Evolutionary conservation across 805 yeast species (phyloP), one percentile per base, ranked within the genome.

Genomic region (Suhomyces sp.): DNA sequence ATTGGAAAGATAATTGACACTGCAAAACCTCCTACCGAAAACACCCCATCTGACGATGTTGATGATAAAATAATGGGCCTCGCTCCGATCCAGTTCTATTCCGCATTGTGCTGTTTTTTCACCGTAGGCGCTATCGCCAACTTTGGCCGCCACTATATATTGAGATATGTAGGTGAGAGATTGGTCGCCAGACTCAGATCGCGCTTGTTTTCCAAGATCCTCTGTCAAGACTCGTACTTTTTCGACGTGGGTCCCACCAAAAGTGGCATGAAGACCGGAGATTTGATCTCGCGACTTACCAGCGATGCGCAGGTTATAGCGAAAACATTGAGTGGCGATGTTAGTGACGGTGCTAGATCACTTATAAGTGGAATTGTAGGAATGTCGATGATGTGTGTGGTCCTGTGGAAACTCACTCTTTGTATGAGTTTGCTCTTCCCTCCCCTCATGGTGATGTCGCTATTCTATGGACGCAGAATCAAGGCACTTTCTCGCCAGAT

Each of bases 281-380:
- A 93, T 65, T 75, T 93, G 61, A 90, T 93, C 43, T 89, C 97
- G 4, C 77, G 98, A 55, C 73, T 93, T 46, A 87, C 94, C 4
- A 86, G 89, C 41, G 98, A 93, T 66, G 87, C 97, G 0, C 89
- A 91, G 27, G 83, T 93, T 43, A 96, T 93, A 12, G 81, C 97
- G 6, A 83, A 86, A 61, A 84, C 97, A 0, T 82, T 93, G 17
- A 89, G 97, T 31, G 93, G 87, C 59, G 92, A 93, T 65, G 78
- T 93, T 21, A 86, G 94, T 52, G 97, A 93, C 65, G 98, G 98
- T n/a, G 78, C 91, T 35, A 75, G 97, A 52, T 85, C 97, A 0
- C 66, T 84, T 1, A 82, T 93, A 19, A 84, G 90, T 60, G 97
- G 97, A 1, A 75, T 81, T 45, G 96, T 89, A 40, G 98, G 97